Evolutionary conservation across 116 monocot species (phyloP), one percentile per base, ranked within the genome.

Genomic region (Posidonia oceanica): DNA sequence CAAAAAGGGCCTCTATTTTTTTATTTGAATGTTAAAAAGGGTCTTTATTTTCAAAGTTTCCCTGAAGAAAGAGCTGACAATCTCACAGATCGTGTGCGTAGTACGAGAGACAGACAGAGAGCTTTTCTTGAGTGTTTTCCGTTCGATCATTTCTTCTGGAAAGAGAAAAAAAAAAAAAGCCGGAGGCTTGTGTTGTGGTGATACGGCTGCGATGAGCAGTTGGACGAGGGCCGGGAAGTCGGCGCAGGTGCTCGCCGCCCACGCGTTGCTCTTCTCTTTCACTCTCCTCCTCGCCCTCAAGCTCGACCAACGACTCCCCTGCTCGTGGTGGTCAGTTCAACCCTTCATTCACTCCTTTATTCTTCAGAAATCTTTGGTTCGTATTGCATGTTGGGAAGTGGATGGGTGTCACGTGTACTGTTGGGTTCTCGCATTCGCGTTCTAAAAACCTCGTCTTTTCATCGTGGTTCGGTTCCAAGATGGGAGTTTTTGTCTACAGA

Each of bases 271-370:
- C 62, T 76, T 88, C 70, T 81, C 77, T 72, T 92, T 92, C 71
- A 92, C 86, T 15, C 69, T 88, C 59, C 63, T 88, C 29, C 83
- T 92, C 72, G 81, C 88, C 6, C 78, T 92, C 72, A 86, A 84
- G 76, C 59, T 86, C 66, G 88, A 88, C 54, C 57, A 62, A 66
- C 73, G 81, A 21, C 36, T 75, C 3, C 18, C 69, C 57, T 41
- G 58, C 22, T 86, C 86, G 36, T 86, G 86, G 86, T 82, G 86
- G 83, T 86, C 75, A 39, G 82, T 52, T 59, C 59, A 8, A 22
- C 8, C 17, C 20, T 57, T 38, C 54, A 8, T 54, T 54, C 22
- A 48, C 39, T 39, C 36, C 7, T 56, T n/a, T 54, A 29, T 12
- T n/a, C 10, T 10, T 29, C 14, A 20, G 8, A 7, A 38, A 14